Conservation (phyloP, 2,329 filamentous ascomycete species). For the Trichophyton schoenleinii region DNA sequence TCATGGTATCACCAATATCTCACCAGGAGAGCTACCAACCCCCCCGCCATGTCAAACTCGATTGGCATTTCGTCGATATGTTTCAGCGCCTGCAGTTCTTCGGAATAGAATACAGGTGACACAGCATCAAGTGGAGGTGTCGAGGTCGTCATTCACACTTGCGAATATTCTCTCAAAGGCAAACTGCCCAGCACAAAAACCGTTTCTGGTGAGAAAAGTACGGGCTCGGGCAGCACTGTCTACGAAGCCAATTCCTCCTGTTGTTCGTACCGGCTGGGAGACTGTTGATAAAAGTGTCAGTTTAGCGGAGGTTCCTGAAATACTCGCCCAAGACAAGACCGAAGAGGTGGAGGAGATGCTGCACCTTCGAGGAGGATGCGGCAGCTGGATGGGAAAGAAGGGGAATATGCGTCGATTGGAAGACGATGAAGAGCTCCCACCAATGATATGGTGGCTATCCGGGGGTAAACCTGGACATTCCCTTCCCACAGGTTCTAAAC, state of each 20-base stretch:
- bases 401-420: slow-evolving; percentile 3
- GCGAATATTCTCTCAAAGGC: background rate
- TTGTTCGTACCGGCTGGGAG: background rate
- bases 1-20: background rate
- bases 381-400: slow-evolving; percentile 2
- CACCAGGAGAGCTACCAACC: background rate
- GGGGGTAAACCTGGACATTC: slow-evolving; percentile 4
- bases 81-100: background rate
- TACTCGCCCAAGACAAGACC: background rate
- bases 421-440: slow-evolving; percentile 9
- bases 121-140: background rate
- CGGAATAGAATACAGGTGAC: background rate
- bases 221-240: background rate
- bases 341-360: background rate
- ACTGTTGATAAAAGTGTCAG: background rate
- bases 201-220: background rate
- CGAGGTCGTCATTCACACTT: background rate
- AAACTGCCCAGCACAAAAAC: background rate
- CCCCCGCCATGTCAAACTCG: background rate
- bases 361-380: background rate
- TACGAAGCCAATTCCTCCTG: background rate
- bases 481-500: slow-evolving; percentile 5
- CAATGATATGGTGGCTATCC: slow-evolving; percentile 10
- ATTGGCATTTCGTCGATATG: background rate
- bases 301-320: background rate